These are phyloP conservation scores for Mrakia frigida DNA, from an alignment of 768 basidiomycete species.

Conservation along the genomic window DNA sequence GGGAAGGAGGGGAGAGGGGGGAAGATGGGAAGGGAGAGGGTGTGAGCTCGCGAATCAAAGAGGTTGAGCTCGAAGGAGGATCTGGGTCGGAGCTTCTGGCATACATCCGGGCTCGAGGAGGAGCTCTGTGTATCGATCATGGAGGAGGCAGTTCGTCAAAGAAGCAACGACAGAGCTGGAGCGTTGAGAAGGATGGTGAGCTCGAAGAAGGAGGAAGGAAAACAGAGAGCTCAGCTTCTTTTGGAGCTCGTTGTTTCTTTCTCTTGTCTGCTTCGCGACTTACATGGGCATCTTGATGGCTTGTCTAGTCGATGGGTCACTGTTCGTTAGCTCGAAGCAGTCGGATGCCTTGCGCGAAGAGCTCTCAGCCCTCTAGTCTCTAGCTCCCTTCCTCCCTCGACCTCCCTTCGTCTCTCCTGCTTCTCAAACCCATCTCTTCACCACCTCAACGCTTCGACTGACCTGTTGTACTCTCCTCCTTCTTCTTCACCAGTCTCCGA, in stretches of 20 bases:
- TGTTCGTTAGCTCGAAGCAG: no score
- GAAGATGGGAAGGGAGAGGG: slow-evolving; percentile 46
- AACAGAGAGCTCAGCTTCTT: no score
- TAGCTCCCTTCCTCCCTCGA: not conserved
- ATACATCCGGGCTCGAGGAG: not conserved
- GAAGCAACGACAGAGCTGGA: no score
- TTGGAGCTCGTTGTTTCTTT: no score
- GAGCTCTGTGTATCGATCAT: no score
- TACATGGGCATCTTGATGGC: no score
- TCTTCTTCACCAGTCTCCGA: slow-evolving; percentile 39
- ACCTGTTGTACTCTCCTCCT: not conserved
- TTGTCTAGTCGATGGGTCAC: no score
- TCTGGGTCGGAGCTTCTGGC: not conserved
- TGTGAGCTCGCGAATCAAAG: not conserved
- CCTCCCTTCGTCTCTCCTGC: slow-evolving; percentile 49
- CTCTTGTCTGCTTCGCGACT: no score
- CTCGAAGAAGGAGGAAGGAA: not conserved
- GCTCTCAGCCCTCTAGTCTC: not conserved
- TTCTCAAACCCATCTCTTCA: slow-evolving; percentile 45
- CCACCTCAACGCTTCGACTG: slow-evolving; percentile 56
- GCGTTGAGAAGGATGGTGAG: no score
- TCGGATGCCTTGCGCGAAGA: no score
- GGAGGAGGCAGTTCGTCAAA: no score
- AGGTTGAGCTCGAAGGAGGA: not conserved
- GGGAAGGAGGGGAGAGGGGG: not conserved